These are phyloP conservation scores for Skeletonema grethae DNA, from an alignment of 108 stramenopile species.

Conservation along the genomic window DNA sequence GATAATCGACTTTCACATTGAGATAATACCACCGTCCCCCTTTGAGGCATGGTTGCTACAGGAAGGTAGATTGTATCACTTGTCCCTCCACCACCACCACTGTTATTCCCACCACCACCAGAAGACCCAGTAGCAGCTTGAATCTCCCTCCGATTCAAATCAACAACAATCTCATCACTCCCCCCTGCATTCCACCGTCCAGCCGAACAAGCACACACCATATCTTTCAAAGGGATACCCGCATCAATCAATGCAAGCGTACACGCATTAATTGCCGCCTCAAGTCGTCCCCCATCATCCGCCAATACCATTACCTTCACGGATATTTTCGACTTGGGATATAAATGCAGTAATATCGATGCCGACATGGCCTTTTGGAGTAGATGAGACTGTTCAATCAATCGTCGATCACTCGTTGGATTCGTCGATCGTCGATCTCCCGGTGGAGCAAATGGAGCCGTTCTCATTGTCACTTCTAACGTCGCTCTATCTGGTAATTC, in stretches of 20 bases:
- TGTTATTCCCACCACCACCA: conserved; percentile 43
- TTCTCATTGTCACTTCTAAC: conserved; percentile 65
- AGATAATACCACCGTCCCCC: conserved; percentile 80
- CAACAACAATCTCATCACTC: conserved; percentile 65
- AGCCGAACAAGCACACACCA: conserved; percentile 85
- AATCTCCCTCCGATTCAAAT: conserved; percentile 79
- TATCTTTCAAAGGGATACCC: conserved; percentile 81
- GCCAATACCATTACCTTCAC: conserved; percentile 72
- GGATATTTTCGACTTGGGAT: conserved; percentile 76
- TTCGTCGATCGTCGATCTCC: conserved; percentile 73
- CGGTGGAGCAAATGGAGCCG: conserved; percentile 73
- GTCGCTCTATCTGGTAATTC: conserved; percentile 77
- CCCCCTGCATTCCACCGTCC: conserved; percentile 63
- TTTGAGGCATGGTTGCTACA: conserved; percentile 84
- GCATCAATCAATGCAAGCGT: conserved; percentile 82
- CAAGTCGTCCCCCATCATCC: conserved; percentile 86
- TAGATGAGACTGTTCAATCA: conserved; percentile 77
- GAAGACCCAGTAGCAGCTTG: conserved; percentile 42
- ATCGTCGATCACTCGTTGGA: conserved; percentile 72
- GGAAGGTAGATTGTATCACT: conserved; percentile 74
- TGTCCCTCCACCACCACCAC: conserved; percentile 53
- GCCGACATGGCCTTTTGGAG: conserved; percentile 80
- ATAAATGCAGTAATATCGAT: conserved; percentile 75
- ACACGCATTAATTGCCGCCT: conserved; percentile 86
- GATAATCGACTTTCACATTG: conserved; percentile 88